Conservation (phyloP, 208 protist species). For the Novymonas esmeraldas region DNA sequence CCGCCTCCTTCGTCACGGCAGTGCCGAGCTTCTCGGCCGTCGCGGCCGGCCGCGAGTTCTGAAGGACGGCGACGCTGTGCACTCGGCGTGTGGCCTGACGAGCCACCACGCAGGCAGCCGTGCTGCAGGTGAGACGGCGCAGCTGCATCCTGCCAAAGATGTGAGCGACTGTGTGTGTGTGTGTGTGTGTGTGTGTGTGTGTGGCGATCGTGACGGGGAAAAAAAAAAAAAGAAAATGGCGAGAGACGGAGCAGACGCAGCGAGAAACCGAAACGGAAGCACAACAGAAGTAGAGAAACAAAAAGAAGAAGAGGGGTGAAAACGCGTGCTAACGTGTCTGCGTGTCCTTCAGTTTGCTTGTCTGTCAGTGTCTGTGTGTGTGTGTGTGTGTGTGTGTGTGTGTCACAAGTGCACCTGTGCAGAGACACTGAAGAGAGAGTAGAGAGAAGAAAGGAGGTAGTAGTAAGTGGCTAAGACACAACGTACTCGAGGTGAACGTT, state of each 20-base stretch:
- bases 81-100: slow-evolving; percentile 32
- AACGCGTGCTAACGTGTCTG: not conserved
- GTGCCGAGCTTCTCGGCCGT: slow-evolving; percentile 50
- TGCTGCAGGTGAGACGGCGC: slow-evolving; percentile 27
- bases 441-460: no score
- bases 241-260: no score
- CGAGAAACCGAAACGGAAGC: no score
- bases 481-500: no score
- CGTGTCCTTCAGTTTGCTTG: not conserved
- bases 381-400: no score
- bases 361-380: not conserved
- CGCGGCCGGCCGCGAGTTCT: slow-evolving; percentile 42
- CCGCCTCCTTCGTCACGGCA: slow-evolving; percentile 43
- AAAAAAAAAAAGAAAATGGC: not conserved
- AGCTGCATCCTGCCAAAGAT: slow-evolving; percentile 1
- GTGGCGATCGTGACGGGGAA: no score
- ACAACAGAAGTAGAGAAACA: slow-evolving; percentile 25
- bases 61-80: slow-evolving; percentile 56
- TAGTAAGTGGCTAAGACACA: no score
- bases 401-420: no score
- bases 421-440: no score
- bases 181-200: no score
- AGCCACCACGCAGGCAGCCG: slow-evolving; percentile 11
- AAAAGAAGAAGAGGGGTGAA: slow-evolving; percentile 7
- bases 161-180: not conserved